phyloP scores from a whole-genome alignment of 805 yeast species.

The Jamesozyma piceae region DNA sequence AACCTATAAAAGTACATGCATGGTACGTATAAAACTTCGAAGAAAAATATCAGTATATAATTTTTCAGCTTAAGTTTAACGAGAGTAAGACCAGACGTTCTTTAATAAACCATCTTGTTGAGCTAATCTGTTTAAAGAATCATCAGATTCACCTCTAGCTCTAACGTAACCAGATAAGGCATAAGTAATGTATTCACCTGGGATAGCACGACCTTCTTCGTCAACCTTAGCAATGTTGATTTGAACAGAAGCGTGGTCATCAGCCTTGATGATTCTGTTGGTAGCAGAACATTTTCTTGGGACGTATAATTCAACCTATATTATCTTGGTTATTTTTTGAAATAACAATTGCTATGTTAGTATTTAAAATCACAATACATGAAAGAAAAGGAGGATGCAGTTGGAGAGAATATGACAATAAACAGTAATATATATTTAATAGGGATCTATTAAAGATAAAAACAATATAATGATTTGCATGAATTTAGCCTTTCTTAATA shows the following conservation, averaged over 20 bases:
- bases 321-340: not conserved
- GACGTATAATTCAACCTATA: conserved; percentile 98
- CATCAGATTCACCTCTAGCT: conserved; percentile 99
- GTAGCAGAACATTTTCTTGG: conserved; percentile 99
- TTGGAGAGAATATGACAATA: no score
- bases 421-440: no score
- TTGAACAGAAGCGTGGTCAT: conserved; percentile 99
- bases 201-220: conserved; percentile 89
- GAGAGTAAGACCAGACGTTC: conserved; percentile 93
- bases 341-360: not conserved
- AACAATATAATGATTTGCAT: no score
- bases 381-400: no score
- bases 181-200: conserved; percentile 86
- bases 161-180: conserved; percentile 96
- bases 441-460: no score
- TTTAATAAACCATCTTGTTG: conserved; percentile 96
- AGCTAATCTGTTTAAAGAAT: conserved; percentile 97
- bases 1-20: conserved; percentile 3
- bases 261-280: conserved; percentile 98
- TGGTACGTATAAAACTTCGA: conserved; percentile 1
- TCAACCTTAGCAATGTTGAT: conserved; percentile 98
- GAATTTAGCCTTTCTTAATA: no score
- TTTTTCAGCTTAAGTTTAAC: no score
- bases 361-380: no score
- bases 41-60: no score